Conservation (phyloP, 208 protist species). For the Leishmania amazonensis region DNA sequence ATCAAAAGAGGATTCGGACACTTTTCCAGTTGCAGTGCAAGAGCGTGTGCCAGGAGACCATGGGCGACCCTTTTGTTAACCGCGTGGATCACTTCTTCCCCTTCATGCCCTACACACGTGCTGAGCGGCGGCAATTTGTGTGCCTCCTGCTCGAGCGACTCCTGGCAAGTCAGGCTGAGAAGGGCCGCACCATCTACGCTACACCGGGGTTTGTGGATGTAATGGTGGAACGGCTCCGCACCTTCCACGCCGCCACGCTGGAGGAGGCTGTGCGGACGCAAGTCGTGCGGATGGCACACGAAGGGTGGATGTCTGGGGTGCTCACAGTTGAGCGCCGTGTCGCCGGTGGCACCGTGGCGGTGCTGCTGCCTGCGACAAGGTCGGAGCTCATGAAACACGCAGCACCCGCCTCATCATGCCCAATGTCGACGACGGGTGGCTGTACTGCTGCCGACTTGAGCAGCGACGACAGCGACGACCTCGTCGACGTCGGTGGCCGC, state of each 20-base stretch:
- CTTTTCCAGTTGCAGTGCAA: slow-evolving; percentile 54
- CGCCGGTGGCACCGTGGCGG: slow-evolving; percentile 13
- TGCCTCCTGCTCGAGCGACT: slow-evolving; percentile 67
- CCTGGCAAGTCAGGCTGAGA: slow-evolving; percentile 49
- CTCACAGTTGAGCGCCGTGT: slow-evolving; percentile 57
- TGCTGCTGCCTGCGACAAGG: slow-evolving; percentile 16
- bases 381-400: neutral
- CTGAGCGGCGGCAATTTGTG: slow-evolving; percentile 65
- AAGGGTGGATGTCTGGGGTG: slow-evolving; percentile 45
- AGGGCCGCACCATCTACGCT: slow-evolving; percentile 43
- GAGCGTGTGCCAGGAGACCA: slow-evolving; percentile 41
- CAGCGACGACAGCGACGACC: slow-evolving; percentile 1
- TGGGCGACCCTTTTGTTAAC: slow-evolving; percentile 87
- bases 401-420: neutral
- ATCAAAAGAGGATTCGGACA: slow-evolving; percentile 45
- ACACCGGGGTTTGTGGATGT: slow-evolving; percentile 61
- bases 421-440: neutral
- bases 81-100: slow-evolving; percentile 84
- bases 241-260: slow-evolving; percentile 78
- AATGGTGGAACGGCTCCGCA: slow-evolving; percentile 46
- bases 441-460: neutral
- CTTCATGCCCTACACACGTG: slow-evolving; percentile 76
- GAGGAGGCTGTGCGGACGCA: slow-evolving; percentile 70
- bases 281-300: slow-evolving; percentile 51
- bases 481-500: neutral